A percentile compares a stretch with the other conserved stretches of the same genome.
Evolutionary conservation across 305 asterid species (phyloP).

Genomic region (Withania somnifera): DNA sequence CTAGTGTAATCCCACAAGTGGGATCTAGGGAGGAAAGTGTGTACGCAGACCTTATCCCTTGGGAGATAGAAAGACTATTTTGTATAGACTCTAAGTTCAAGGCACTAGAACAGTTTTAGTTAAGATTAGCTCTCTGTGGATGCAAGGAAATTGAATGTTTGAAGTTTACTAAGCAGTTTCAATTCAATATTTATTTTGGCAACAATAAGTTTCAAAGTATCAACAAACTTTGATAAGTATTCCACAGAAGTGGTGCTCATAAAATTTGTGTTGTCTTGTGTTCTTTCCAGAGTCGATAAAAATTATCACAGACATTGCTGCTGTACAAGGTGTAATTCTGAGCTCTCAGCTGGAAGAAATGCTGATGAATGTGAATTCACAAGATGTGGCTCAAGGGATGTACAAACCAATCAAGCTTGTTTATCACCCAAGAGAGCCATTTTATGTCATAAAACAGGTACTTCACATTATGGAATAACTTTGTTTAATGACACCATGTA

Average conservation of each 20-base stretch:
- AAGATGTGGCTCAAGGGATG: conserved; percentile 37
- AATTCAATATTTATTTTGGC: background rate
- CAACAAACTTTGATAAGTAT: background rate
- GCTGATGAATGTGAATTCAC: conserved; percentile 44
- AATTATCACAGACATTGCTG: conserved; percentile 56
- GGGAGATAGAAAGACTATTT: too few relatives aligned
- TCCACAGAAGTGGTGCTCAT: background rate
- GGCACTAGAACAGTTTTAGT: background rate
- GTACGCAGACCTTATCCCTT: too few relatives aligned
- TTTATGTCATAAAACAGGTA: conserved; percentile 75
- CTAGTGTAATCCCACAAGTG: too few relatives aligned
- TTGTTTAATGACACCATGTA: background rate
- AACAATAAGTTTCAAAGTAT: background rate
- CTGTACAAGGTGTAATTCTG: conserved; percentile 68
- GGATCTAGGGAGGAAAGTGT: too few relatives aligned
- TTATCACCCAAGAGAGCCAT: conserved; percentile 69
- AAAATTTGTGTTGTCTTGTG: background rate
- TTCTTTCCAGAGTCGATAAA: conserved; percentile 40
- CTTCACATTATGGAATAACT: background rate
- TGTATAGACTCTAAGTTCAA: too few relatives aligned
- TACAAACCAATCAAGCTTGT: conserved; percentile 57
- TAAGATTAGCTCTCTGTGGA: background rate
- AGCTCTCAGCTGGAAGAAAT: conserved; percentile 80
- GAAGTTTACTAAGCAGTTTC: background rate
- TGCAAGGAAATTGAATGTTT: background rate